Evolutionary conservation across 495 filamentous ascomycete species (phyloP), one percentile per base, ranked within the genome.

Genomic region (Amniculicola lignicola): DNA sequence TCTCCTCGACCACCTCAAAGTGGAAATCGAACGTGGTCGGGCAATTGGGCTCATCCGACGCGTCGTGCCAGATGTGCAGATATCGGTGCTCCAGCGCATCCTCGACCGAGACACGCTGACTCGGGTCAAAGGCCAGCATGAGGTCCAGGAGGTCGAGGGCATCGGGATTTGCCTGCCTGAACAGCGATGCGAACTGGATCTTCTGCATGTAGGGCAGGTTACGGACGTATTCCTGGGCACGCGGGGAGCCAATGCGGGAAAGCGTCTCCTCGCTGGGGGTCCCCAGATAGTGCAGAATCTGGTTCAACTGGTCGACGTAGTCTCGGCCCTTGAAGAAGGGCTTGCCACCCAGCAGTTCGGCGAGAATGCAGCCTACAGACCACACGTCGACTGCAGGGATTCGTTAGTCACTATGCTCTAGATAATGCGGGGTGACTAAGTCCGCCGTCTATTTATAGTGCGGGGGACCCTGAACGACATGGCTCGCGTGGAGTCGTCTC

Each of bases 291-390:
- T 97, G 92, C 40, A 98, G 81, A 68, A 98, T 98, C 73, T 97
- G 94, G 78, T 97, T 97, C 62, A 98, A 83, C 73, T 98, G 93
- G 73, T 98, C 93, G 65, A 98, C 93, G 63, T 98, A 97, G 75
- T 98, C 93, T 50, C 94, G 87, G 40, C 93, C 93, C 76, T 98
- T 98, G 79, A 98, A 98, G 79, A 98, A 97, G 28, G 93, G 93
- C 46, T 93, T 86, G 36, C 94, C 91, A 39, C 94, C 94, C 4
- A 98, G 85, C 1, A 98, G 82, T 70, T 98, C 93, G 35, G 93
- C 93, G 12, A 98, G 82, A 66, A 98, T 98, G 72, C 93, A 98
- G 47, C 93, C 93, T 15, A 98, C 92, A 21, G 93, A 98, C 93
- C 93, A 98, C 23, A 98, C 91, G 67, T 98, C 93, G 71, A 96